Evolutionary conservation across 2,329 filamentous ascomycete genomes (phyloP), one percentile per base, ranked within the genome.

Genomic region (Fusarium vanettenii): DNA sequence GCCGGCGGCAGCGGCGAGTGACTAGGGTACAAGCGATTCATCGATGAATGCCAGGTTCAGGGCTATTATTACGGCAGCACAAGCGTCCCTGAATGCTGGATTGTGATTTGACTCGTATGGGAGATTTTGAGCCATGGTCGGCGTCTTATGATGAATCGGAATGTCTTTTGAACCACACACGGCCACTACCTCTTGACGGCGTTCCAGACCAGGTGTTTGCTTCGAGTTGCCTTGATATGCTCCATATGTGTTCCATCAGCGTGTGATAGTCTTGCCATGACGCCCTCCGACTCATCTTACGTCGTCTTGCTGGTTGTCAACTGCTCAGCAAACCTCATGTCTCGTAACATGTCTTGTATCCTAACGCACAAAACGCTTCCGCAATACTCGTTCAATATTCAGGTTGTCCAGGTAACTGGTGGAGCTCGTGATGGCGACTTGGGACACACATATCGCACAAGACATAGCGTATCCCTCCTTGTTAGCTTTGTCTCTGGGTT

Each of bases 81-180:
- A 75, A 75, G 66, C 70, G 71, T 78, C 70, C 69, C 67, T 76
- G 73, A 74, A 72, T 69, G 72, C 69, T 68, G 76, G 76, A 74
- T 78, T 79, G 77, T 79, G 77, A 79, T 79, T 78, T 78, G 76
- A 79, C 72, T 77, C 75, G 63, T 78, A 72, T 62, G 75, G 76
- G 72, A 74, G 72, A 70, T 79, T 78, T 79, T 79, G 77, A 78
- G 76, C 76, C 77, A 76, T 75, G 74, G 76, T 75, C 74, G 74
- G 77, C 76, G 75, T 76, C 76, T 79, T 72, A 73, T 78, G 77
- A 79, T 78, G 76, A 79, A 79, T 79, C 77, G 66, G 79, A 72
- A 79, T 77, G 76, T 74, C 70, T 77, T 74, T 78, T 79, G 72
- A 78, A 75, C 74, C 63, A 74, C 57, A 66, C 39, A 64, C 76